Evolutionary conservation across 306 rosid species (phyloP).

Genomic region (Abrus pulchellus): DNA sequence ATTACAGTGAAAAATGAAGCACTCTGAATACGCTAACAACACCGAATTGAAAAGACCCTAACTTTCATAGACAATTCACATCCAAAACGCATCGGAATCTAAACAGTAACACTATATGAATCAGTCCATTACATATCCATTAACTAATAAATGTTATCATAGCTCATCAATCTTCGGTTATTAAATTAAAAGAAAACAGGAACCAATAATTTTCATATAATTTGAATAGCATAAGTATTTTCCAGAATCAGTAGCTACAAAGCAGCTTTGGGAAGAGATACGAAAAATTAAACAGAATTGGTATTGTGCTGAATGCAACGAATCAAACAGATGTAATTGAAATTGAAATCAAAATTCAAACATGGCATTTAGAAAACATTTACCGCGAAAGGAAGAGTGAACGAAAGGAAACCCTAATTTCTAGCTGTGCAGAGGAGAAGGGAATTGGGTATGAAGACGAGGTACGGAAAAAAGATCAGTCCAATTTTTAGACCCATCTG

Average conservation of each 20-base stretch:
- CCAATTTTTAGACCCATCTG: not conserved
- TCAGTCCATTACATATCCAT: slow-evolving; percentile 77
- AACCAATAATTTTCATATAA: not conserved
- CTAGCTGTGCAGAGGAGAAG: not conserved
- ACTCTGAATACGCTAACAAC: too few species aligned
- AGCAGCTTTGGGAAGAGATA: not conserved
- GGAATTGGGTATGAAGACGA: too few species aligned
- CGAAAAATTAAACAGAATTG: not conserved
- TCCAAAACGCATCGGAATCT: not conserved
- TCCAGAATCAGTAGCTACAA: not conserved
- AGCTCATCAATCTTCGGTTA: not conserved
- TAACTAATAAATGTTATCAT: slow-evolving; percentile 58
- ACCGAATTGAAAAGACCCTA: too few species aligned
- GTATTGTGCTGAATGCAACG: not conserved
- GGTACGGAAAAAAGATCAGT: not conserved
- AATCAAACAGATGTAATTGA: not conserved
- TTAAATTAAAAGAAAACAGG: not conserved
- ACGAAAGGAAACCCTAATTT: not conserved
- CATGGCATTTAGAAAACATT: not conserved
- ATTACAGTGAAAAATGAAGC: too few species aligned
- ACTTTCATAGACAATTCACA: too few species aligned
- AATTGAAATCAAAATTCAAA: not conserved
- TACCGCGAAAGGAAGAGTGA: not conserved
- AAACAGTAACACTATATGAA: slow-evolving; percentile 32
- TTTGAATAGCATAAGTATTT: not conserved